A percentile compares a stretch with the other conserved stretches of the same genome.
phyloP scores from a whole-genome alignment of 345 rosid species.

The Gossypium bickii region DNA sequence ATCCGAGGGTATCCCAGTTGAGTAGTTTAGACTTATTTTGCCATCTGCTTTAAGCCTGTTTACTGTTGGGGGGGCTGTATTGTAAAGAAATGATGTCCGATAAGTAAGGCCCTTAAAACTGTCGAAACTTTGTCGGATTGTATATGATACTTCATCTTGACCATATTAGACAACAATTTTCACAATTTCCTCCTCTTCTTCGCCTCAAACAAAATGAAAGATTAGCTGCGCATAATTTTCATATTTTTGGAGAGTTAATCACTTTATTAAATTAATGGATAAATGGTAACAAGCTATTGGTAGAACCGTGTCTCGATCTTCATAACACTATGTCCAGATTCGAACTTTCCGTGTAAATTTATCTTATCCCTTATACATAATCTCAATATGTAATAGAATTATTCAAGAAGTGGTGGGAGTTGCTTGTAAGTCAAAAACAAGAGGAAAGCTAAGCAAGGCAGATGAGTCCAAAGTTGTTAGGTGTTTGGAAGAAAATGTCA shows the following conservation, averaged over 20 bases:
- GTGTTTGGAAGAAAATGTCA: not conserved
- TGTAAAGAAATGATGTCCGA: constrained; percentile 13
- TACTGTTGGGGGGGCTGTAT: not conserved
- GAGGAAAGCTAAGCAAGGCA: not conserved
- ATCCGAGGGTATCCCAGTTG: too few species aligned
- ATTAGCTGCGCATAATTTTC: too few species aligned
- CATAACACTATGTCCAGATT: too few species aligned
- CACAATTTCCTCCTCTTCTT: not conserved
- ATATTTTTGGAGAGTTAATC: too few species aligned
- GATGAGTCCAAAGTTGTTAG: not conserved
- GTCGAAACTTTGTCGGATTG: constrained; percentile 9
- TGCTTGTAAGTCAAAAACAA: not conserved
- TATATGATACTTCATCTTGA: constrained; percentile 7
- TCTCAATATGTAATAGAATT: too few species aligned
- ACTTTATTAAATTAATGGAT: too few species aligned
- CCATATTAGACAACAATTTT: constrained; percentile 8
- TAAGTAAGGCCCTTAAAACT: constrained; percentile 8
- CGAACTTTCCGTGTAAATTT: too few species aligned
- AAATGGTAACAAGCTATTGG: too few species aligned
- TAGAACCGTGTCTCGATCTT: too few species aligned
- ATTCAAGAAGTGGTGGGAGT: too few species aligned
- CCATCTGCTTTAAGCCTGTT: not conserved
- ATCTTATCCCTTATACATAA: too few species aligned
- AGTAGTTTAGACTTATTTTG: constrained; percentile 6
- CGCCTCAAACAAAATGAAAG: too few species aligned